Percentiles rank a stretch among this genome's conserved stretches.
Evolutionary conservation across 2,329 filamentous ascomycete genomes (phyloP).

Genomic region (Exophiala bonariae): DNA sequence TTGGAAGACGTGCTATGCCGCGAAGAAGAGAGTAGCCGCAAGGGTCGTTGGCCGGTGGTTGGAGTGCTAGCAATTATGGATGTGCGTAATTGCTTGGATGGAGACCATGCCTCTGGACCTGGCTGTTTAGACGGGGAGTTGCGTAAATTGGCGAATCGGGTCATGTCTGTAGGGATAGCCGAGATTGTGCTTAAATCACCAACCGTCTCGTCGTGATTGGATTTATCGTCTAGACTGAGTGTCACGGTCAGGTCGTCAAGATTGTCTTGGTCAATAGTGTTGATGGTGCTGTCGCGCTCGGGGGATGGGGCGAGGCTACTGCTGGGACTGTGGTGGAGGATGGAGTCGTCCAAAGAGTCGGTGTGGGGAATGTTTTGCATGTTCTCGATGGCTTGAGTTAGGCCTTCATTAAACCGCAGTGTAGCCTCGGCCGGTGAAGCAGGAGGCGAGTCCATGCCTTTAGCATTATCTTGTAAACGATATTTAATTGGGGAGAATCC

Average conservation of each 20-base stretch:
- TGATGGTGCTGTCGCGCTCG: slow-evolving; percentile 10
- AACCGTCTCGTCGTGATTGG: slow-evolving; percentile 36
- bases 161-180: slow-evolving; percentile 78
- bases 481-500: slow-evolving; percentile 29
- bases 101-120: slow-evolving; percentile 42
- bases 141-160: slow-evolving; percentile 73
- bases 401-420: slow-evolving; percentile 30
- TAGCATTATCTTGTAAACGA: slow-evolving; percentile 24
- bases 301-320: slow-evolving; percentile 11
- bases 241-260: slow-evolving; percentile 27
- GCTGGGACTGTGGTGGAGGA: slow-evolving; percentile 17
- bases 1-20: slow-evolving; percentile 32
- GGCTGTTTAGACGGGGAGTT: slow-evolving; percentile 59
- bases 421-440: slow-evolving; percentile 29
- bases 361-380: slow-evolving; percentile 40
- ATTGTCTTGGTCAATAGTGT: slow-evolving; percentile 9
- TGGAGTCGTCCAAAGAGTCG: slow-evolving; percentile 28
- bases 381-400: slow-evolving; percentile 26
- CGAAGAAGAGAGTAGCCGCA: slow-evolving; percentile 37
- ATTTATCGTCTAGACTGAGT: slow-evolving; percentile 28
- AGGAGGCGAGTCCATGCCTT: slow-evolving; percentile 23
- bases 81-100: slow-evolving; percentile 39
- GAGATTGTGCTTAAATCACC: slow-evolving; percentile 79
- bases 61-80: slow-evolving; percentile 47
- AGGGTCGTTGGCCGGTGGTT: slow-evolving; percentile 39